Conservation (phyloP, 768 basidiomycete species). For the Filobasidium floriforme region DNA sequence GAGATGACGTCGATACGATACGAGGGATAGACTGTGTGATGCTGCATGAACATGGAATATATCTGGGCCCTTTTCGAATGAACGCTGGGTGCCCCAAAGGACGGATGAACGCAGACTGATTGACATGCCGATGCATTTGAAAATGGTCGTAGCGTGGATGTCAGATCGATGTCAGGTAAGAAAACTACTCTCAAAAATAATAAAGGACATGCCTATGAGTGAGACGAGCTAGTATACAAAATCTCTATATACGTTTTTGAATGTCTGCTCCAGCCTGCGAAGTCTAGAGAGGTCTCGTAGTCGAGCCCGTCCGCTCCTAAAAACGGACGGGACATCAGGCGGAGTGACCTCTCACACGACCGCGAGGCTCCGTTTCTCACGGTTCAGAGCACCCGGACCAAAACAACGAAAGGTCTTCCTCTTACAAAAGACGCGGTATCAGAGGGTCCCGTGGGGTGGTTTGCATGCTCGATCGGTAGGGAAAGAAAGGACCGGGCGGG, state of each 20-base stretch:
- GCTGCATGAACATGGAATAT: too few species aligned
- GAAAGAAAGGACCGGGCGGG: not conserved
- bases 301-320: not conserved
- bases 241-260: not conserved
- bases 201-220: too few species aligned
- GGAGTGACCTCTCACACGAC: not conserved
- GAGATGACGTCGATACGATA: not conserved
- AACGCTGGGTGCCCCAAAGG: too few species aligned
- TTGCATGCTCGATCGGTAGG: not conserved
- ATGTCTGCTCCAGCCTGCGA: conserved; percentile 1
- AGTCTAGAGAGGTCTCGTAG: not conserved
- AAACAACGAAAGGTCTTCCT: not conserved
- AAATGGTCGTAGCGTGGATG: too few species aligned
- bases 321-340: not conserved
- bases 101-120: too few species aligned
- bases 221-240: not conserved
- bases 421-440: not conserved
- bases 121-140: too few species aligned
- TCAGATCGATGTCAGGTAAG: too few species aligned
- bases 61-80: too few species aligned
- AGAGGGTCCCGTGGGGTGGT: not conserved
- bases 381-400: not conserved
- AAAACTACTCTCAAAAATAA: too few species aligned
- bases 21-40: not conserved
- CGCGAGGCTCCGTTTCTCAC: not conserved